Evolutionary conservation across 2,329 filamentous ascomycete genomes (phyloP), one percentile per base, ranked within the genome.

Genomic region (Exophiala oligosperma): DNA sequence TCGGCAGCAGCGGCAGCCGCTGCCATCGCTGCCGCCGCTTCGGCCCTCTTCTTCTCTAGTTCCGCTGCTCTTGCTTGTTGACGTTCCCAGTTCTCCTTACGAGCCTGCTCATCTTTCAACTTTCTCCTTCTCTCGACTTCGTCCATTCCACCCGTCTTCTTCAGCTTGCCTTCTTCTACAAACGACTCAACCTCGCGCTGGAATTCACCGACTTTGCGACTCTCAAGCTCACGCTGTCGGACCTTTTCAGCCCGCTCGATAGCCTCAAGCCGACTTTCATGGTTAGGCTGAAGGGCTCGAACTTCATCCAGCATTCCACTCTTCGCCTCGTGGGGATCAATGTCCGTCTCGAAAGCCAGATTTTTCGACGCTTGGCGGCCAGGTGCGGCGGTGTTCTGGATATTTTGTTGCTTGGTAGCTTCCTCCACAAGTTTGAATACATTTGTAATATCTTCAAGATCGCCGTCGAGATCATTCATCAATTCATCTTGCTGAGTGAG

Each of bases 161-260:
- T 97, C 65, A 99, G 78, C 74, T 90, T 94, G 57, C 91, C 91
- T 69, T 96, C 91, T 64, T 90, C 84, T 1, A 97, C 93, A 70
- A 97, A 99, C 32, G 76, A 82, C 14, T 85, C 84, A 7, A 99
- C 83, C 73, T 99, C 94, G 67, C 90, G 90, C 72, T 90, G 91
- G 69, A 99, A 88, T 29, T 91, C 90, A 37, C 88, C 90, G 26
- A 83, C 83, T 17, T 80, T 81, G 2, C 94, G 84, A 62, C 79
- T 87, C 71, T 91, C 89, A 1, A 99, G 82, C 71, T 99, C 94
- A 71, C 91, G 92, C 73, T 94, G 90, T 23, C 94, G 83, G 6
- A 92, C 82, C 76, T 92, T 94, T 76, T 97, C 94, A 0, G 94
- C 94, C n/a, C 94, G 86, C 73, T 97, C 92, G 65, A 99, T 99